Evolutionary conservation across 2,329 filamentous ascomycete genomes (phyloP).

Genomic region (Paecilomyces niveus): DNA sequence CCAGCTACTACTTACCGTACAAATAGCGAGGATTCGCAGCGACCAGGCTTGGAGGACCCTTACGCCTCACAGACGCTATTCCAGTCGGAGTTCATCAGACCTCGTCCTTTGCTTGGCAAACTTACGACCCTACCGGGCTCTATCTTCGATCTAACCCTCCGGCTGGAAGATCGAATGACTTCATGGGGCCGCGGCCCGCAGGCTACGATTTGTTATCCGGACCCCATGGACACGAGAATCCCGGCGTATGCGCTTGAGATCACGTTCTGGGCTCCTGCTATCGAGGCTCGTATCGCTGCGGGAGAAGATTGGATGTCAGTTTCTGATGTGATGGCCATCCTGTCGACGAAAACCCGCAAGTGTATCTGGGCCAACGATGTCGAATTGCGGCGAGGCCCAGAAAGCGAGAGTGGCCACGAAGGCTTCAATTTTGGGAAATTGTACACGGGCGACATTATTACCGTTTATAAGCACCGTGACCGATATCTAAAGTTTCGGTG

Average conservation of each 20-base stretch:
- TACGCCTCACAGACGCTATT: slow-evolving; percentile 5
- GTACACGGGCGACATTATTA: slow-evolving; percentile 69
- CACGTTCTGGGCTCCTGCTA: slow-evolving; percentile 63
- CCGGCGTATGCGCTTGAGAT: slow-evolving; percentile 78
- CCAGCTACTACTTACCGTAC: slow-evolving; percentile 6
- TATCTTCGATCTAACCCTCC: slow-evolving; percentile 55
- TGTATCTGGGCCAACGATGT: slow-evolving; percentile 73
- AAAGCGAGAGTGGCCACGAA: slow-evolving; percentile 45
- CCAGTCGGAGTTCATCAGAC: slow-evolving; percentile 22
- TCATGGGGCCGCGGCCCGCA: slow-evolving; percentile 68
- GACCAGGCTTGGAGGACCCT: slow-evolving; percentile 1
- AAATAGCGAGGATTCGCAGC: slow-evolving; percentile 12
- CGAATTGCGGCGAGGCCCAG: slow-evolving; percentile 51
- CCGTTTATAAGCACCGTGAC: slow-evolving; percentile 53
- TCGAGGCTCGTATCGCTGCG: slow-evolving; percentile 52
- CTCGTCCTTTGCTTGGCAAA: slow-evolving; percentile 50
- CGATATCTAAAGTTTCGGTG: slow-evolving; percentile 37
- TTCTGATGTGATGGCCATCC: slow-evolving; percentile 57
- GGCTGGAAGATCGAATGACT: slow-evolving; percentile 59
- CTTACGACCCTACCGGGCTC: slow-evolving; percentile 62
- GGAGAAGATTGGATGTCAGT: slow-evolving; percentile 50
- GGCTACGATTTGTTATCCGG: slow-evolving; percentile 62
- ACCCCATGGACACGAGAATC: slow-evolving; percentile 60
- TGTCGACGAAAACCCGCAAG: slow-evolving; percentile 70
- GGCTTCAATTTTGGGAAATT: slow-evolving; percentile 57